Percentiles rank a stretch among this genome's conserved stretches.
Conservation (phyloP, 202 grass and related monocot genomes). For the Dendrocalamus latiflorus region DNA sequence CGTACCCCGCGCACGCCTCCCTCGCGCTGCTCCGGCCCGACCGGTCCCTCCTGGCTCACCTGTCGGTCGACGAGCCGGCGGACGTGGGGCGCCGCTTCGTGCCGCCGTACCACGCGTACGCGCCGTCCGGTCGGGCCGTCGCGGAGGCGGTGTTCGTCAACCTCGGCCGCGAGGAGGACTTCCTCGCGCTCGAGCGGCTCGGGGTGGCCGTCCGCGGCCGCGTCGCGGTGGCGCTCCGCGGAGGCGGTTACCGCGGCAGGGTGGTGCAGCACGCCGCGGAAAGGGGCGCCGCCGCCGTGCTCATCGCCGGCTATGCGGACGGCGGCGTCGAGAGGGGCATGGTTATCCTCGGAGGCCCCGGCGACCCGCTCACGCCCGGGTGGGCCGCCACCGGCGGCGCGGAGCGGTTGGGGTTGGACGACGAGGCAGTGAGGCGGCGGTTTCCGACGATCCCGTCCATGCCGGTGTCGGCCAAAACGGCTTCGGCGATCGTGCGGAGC, state of each 20-base stretch:
- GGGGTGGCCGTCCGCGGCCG: conserved; percentile 48
- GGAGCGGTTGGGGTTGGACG: conserved; percentile 47
- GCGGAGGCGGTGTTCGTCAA: conserved; percentile 76
- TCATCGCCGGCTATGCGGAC: conserved; percentile 46
- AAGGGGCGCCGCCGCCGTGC: conserved; percentile 58
- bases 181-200: conserved; percentile 38
- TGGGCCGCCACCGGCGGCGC: conserved; percentile 50
- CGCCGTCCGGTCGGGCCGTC: conserved; percentile 48
- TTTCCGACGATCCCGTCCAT: conserved; percentile 84
- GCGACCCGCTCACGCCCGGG: conserved; percentile 79
- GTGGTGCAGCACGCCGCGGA: conserved; percentile 60
- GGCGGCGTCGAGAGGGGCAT: conserved; percentile 84
- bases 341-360: conserved; percentile 62
- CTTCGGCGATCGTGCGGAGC: conserved; percentile 46
- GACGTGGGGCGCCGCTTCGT: conserved; percentile 33
- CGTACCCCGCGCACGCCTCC: conserved; percentile 56
- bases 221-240: conserved; percentile 47
- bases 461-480: conserved; percentile 60
- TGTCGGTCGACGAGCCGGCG: conserved; percentile 62
- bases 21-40: conserved; percentile 61
- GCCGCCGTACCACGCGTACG: conserved; percentile 80
- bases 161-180: conserved; percentile 78
- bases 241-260: conserved; percentile 61
- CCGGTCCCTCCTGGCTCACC: conserved; percentile 32
- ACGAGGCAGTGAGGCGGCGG: conserved; percentile 50